A percentile compares a stretch with the other conserved stretches of the same genome.
Conservation (phyloP, 371 early-diverging fungal species). For the Quaeritorhiza haematococci region DNA sequence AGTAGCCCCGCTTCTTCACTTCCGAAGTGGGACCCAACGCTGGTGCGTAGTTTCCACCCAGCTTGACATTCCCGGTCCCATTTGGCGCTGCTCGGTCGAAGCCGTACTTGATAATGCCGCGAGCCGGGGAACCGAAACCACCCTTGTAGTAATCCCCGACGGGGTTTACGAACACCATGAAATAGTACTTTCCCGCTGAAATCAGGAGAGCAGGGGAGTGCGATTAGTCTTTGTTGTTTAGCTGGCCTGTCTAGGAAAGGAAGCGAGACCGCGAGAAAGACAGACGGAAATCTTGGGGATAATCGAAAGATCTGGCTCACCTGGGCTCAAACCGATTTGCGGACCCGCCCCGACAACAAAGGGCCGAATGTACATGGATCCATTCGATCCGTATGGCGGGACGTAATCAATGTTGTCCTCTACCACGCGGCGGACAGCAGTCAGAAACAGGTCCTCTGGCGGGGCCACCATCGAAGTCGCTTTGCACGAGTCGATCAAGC, state of each 20-base stretch:
- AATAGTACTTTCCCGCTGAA: slow-evolving; percentile 66
- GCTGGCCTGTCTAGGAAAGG: too few species aligned
- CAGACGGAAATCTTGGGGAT: too few species aligned
- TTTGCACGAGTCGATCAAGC: slow-evolving; percentile 56
- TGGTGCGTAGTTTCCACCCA: slow-evolving; percentile 77
- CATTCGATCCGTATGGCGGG: slow-evolving; percentile 62
- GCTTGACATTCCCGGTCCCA: slow-evolving; percentile 62
- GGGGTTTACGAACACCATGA: slow-evolving; percentile 67
- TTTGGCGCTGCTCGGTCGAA: slow-evolving; percentile 62
- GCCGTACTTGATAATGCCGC: slow-evolving; percentile 60
- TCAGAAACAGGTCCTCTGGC: slow-evolving; percentile 62
- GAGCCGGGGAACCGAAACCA: slow-evolving; percentile 64
- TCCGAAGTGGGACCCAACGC: slow-evolving; percentile 51
- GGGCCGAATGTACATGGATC: slow-evolving; percentile 65
- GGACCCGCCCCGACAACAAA: slow-evolving; percentile 69
- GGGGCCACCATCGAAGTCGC: slow-evolving; percentile 59
- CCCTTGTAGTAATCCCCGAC: slow-evolving; percentile 57
- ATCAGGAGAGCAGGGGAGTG: background rate
- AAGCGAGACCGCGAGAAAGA: too few species aligned
- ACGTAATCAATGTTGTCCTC: slow-evolving; percentile 66
- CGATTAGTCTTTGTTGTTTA: background rate
- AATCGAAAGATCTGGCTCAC: too few species aligned
- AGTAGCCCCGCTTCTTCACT: slow-evolving; percentile 62
- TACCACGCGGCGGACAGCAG: slow-evolving; percentile 54
- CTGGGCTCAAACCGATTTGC: slow-evolving; percentile 59